phyloP scores from a whole-genome alignment of 2,329 filamentous ascomycete species.

The Zymoseptoria crescenta region DNA sequence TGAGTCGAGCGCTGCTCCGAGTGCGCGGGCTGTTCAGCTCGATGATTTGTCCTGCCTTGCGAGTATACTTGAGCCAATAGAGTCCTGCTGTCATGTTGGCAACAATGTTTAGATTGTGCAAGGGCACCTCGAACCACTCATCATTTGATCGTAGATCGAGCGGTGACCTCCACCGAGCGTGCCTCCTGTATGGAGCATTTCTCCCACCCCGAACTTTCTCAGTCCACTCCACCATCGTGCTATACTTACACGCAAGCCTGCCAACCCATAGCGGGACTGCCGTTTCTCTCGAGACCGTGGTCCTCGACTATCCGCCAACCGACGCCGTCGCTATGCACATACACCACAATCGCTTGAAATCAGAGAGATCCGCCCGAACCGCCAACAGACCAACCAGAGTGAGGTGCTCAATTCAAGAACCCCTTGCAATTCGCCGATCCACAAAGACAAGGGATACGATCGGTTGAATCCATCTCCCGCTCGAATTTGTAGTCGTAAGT shows the following conservation, averaged over 20 bases:
- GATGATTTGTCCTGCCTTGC: too few relatives aligned
- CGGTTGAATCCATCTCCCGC: slow-evolving; percentile 86
- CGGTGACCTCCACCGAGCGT: neutral
- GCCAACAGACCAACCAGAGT: neutral
- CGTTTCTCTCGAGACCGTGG: neutral
- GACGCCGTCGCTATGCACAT: neutral
- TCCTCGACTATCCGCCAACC: neutral
- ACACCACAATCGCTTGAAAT: neutral
- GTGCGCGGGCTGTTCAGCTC: too few relatives aligned
- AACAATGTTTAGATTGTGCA: neutral
- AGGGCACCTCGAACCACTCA: neutral
- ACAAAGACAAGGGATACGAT: slow-evolving; percentile 95
- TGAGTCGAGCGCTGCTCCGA: neutral
- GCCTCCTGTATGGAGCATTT: neutral
- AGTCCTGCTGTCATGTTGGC: neutral
- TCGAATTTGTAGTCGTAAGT: slow-evolving; percentile 99
- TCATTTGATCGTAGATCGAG: neutral
- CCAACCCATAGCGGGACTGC: neutral
- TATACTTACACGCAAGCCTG: neutral
- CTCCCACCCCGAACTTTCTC: neutral
- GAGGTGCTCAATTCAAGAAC: slow-evolving; percentile 76
- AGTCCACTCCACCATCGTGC: neutral
- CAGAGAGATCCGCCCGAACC: neutral
- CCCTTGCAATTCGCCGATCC: slow-evolving; percentile 95
- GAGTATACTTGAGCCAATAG: too few relatives aligned